A percentile compares a stretch with the other conserved stretches of the same genome.
Evolutionary conservation across 1,284 basidiomycete genomes (phyloP).

Genomic region (Grifola frondosa): DNA sequence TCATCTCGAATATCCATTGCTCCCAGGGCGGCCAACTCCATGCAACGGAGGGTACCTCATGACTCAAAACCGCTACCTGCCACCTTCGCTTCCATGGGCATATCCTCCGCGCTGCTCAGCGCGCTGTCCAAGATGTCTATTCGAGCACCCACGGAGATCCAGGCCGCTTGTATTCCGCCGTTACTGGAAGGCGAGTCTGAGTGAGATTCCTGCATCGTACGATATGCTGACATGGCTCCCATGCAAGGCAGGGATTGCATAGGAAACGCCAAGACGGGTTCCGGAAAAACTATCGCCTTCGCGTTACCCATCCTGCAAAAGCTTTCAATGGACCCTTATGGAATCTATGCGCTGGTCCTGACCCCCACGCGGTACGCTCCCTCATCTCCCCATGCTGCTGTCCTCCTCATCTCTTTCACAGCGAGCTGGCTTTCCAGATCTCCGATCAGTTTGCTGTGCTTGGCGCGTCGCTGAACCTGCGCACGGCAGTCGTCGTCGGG

Average conservation of each 20-base stretch:
- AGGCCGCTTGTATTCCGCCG: constrained; percentile 86
- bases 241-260: constrained; percentile 85
- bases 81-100: constrained; percentile 73
- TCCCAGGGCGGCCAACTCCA: constrained; percentile 15
- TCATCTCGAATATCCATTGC: constrained; percentile 28
- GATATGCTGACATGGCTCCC: constrained; percentile 17
- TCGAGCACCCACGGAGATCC: constrained; percentile 83
- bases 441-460: constrained; percentile 94
- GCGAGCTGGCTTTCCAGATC: constrained; percentile 96
- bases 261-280: constrained; percentile 97
- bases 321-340: constrained; percentile 86
- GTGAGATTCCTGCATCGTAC: background rate
- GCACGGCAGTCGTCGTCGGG: constrained; percentile 89
- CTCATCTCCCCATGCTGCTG: background rate
- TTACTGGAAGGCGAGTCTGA: constrained; percentile 69
- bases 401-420: constrained; percentile 30
- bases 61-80: constrained; percentile 18
- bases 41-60: constrained; percentile 3
- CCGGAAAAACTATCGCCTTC: constrained; percentile 97
- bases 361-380: constrained; percentile 84
- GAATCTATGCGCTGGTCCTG: constrained; percentile 89
- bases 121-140: constrained; percentile 87
- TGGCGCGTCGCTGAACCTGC: constrained; percentile 77
- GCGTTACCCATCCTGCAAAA: constrained; percentile 93
- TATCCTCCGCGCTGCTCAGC: constrained; percentile 68